These are phyloP conservation scores for Candida yuanshanica DNA, from an alignment of 805 yeast species.

Conservation along the genomic window DNA sequence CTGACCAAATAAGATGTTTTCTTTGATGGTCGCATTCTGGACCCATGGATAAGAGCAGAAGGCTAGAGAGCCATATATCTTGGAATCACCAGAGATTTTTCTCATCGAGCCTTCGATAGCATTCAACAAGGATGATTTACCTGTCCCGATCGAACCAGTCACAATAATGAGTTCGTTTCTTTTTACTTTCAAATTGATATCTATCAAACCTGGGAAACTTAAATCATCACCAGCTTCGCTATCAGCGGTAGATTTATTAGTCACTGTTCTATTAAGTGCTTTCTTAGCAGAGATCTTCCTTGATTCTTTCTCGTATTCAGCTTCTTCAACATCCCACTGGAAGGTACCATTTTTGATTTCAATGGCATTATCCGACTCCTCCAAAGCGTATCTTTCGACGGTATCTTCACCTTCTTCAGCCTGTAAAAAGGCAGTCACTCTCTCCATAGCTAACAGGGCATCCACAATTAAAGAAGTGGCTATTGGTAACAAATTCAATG, in stretches of 20 bases:
- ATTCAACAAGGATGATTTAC: slow-evolving; percentile 66
- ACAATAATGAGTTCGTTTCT: slow-evolving; percentile 69
- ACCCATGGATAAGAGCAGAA: slow-evolving; percentile 76
- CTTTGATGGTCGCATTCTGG: slow-evolving; percentile 72
- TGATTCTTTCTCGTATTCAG: slow-evolving; percentile 5
- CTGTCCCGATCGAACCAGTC: slow-evolving; percentile 79
- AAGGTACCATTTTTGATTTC: slow-evolving; percentile 41
- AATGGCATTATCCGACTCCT: slow-evolving; percentile 40
- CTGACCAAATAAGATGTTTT: slow-evolving; percentile 66
- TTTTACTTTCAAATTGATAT: slow-evolving; percentile 47
- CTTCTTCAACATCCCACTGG: slow-evolving; percentile 44
- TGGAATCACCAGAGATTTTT: slow-evolving; percentile 44
- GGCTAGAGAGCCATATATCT: slow-evolving; percentile 46
- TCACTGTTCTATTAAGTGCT: background rate
- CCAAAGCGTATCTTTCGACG: slow-evolving; percentile 25
- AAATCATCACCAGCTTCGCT: slow-evolving; percentile 10
- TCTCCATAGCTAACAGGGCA: slow-evolving; percentile 49
- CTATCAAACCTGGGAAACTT: slow-evolving; percentile 35
- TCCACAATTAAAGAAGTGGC: slow-evolving; percentile 59
- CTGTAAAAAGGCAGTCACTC: slow-evolving; percentile 42
- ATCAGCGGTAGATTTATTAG: background rate
- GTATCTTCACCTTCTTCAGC: slow-evolving; percentile 34
- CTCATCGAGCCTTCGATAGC: slow-evolving; percentile 73
- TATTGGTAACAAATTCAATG: slow-evolving; percentile 60
- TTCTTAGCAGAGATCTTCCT: background rate